Percentiles rank a stretch among this genome's conserved stretches.
Evolutionary conservation across 495 filamentous ascomycete species (phyloP).

Genomic region (Cryomyces minteri): DNA sequence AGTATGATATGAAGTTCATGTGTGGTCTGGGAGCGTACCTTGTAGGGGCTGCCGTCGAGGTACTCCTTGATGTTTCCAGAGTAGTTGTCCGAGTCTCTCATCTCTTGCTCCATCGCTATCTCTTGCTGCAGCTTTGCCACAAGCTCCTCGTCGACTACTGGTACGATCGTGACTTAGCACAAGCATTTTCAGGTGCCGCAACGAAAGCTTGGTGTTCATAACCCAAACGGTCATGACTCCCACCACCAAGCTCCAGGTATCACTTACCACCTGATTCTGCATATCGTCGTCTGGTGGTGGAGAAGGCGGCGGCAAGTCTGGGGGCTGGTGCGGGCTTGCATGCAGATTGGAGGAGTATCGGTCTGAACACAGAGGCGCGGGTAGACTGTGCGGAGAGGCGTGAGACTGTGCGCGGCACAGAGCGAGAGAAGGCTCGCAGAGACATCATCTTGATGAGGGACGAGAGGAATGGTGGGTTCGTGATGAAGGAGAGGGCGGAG

Average conservation of each 20-base stretch:
- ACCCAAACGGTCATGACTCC: too few species aligned
- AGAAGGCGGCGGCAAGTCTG: not conserved
- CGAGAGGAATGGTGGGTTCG: not conserved
- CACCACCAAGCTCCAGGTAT: too few species aligned
- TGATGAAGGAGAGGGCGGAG: not conserved
- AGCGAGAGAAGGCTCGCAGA: conserved; percentile 6
- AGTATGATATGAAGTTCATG: too few species aligned
- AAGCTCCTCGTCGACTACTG: conserved; percentile 46
- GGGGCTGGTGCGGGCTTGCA: not conserved
- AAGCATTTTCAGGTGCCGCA: not conserved
- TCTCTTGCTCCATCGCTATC: conserved; percentile 42
- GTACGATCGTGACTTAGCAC: not conserved
- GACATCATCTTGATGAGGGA: conserved; percentile 6
- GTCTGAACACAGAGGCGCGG: not conserved
- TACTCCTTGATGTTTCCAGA: conserved; percentile 52
- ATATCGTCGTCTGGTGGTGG: conserved; percentile 1
- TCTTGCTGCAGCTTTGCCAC: conserved; percentile 61
- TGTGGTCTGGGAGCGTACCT: conserved; percentile 17
- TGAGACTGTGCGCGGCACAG: conserved; percentile 5
- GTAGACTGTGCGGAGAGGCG: conserved; percentile 4
- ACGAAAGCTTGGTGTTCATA: too few species aligned
- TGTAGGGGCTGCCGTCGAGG: conserved; percentile 47
- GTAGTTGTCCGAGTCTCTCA: conserved; percentile 35
- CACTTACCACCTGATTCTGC: too few species aligned
- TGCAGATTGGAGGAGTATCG: not conserved